Conservation (phyloP, 805 yeast species). For the Jamesozyma lodderae region DNA sequence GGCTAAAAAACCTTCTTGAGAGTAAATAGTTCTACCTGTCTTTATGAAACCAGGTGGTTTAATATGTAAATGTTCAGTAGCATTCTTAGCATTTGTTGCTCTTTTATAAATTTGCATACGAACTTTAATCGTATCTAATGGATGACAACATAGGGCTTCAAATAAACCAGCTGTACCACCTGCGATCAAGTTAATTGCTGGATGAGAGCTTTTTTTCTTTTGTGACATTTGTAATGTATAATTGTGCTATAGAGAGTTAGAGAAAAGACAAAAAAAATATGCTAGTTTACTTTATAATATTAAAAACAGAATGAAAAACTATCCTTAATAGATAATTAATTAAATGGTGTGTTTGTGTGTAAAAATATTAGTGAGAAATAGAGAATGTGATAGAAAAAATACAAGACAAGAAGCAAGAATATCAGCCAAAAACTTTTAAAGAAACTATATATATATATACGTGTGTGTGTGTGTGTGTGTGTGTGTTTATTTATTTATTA, state of each 20-base stretch:
- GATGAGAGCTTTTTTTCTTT: conserved; percentile 32
- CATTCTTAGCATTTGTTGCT: conserved; percentile 37
- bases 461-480: too few species aligned
- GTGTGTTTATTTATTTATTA: too few species aligned
- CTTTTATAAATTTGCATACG: conserved; percentile 88
- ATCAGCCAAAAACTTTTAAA: too few species aligned
- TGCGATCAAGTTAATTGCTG: conserved; percentile 65
- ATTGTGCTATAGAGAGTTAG: neutral
- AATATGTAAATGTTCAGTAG: conserved; percentile 11
- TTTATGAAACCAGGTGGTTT: conserved; percentile 79
- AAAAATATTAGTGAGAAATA: too few species aligned
- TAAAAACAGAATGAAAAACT: too few species aligned
- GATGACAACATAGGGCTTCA: conserved; percentile 97
- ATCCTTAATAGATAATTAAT: too few species aligned
- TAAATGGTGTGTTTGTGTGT: too few species aligned
- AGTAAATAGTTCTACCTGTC: conserved; percentile 72
- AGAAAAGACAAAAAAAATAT: neutral
- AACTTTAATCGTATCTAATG: conserved; percentile 94
- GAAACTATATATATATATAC: too few species aligned
- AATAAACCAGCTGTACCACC: conserved; percentile 97
- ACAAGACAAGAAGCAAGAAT: too few species aligned
- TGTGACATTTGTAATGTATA: conserved; percentile 13
- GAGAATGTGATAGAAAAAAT: too few species aligned
- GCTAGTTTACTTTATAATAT: too few species aligned
- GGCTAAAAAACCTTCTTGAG: conserved; percentile 74